Evolutionary conservation across 2,329 filamentous ascomycete species (phyloP).

Genomic region (Penicillium sp.): DNA sequence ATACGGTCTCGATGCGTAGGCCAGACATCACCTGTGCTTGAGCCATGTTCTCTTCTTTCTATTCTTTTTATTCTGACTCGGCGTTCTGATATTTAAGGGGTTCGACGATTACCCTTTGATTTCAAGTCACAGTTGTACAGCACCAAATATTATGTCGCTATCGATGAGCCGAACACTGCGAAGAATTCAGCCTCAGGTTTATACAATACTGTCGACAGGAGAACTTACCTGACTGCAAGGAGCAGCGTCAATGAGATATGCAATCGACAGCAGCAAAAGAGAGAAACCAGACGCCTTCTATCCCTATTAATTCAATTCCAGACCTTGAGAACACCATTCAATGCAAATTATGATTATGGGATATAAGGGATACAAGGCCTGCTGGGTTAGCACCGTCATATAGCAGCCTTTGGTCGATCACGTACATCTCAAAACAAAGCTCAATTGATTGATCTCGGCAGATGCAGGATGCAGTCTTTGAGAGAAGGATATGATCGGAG

Average conservation of each 20-base stretch:
- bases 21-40: neutral
- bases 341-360: constrained; percentile 3
- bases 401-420: neutral
- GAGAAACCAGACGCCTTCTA: constrained; percentile 3
- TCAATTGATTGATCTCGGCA: neutral
- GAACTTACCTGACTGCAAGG: neutral
- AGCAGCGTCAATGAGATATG: neutral
- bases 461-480: neutral
- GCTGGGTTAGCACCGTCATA: neutral
- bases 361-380: neutral
- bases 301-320: neutral
- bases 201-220: neutral
- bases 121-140: neutral
- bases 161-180: neutral
- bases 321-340: constrained; percentile 1
- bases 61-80: neutral
- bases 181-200: neutral
- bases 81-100: too few species aligned
- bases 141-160: neutral
- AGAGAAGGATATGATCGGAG: neutral
- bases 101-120: too few species aligned
- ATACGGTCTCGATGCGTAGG: constrained; percentile 15
- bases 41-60: constrained; percentile 1
- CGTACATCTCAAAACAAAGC: neutral
- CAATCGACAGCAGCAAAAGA: neutral